Evolutionary conservation across 495 filamentous ascomycete genomes (phyloP).

Genomic region (Xeromyces bisporus): DNA sequence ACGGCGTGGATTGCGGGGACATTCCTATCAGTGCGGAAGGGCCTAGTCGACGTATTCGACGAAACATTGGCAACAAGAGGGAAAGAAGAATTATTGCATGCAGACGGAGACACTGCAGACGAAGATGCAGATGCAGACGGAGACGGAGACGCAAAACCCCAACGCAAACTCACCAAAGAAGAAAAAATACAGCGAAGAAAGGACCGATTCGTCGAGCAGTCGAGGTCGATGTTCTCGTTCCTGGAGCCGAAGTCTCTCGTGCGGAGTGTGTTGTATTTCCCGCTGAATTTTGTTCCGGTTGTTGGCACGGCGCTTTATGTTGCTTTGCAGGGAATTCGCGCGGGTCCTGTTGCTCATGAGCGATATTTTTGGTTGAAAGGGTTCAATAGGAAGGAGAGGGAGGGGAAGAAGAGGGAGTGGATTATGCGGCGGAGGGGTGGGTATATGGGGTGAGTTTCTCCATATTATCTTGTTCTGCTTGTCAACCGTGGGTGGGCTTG

Average conservation of each 20-base stretch:
- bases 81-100: slow-evolving; percentile 41
- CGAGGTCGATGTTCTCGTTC: slow-evolving; percentile 50
- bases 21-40: slow-evolving; percentile 63
- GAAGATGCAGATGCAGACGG: too few species aligned
- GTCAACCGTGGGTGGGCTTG: slow-evolving; percentile 2
- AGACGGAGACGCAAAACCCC: too few species aligned
- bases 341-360: slow-evolving; percentile 35
- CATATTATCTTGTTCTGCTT: neutral
- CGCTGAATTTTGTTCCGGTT: slow-evolving; percentile 81
- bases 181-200: too few species aligned
- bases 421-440: slow-evolving; percentile 43
- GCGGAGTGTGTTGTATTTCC: slow-evolving; percentile 60
- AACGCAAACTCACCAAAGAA: too few species aligned
- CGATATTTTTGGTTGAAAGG: slow-evolving; percentile 83
- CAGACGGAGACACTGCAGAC: slow-evolving; percentile 52
- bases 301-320: slow-evolving; percentile 73
- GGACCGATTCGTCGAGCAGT: slow-evolving; percentile 52
- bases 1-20: slow-evolving; percentile 55
- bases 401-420: too few species aligned
- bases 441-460: slow-evolving; percentile 58
- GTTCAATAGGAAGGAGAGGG: slow-evolving; percentile 43
- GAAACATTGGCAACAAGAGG: slow-evolving; percentile 47
- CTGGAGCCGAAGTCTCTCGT: slow-evolving; percentile 50
- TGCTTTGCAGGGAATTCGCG: slow-evolving; percentile 46
- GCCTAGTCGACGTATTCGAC: slow-evolving; percentile 83